These are phyloP conservation scores for Ophiostoma himal-ulmi DNA, from an alignment of 2,329 filamentous ascomycete species.

Conservation along the genomic window DNA sequence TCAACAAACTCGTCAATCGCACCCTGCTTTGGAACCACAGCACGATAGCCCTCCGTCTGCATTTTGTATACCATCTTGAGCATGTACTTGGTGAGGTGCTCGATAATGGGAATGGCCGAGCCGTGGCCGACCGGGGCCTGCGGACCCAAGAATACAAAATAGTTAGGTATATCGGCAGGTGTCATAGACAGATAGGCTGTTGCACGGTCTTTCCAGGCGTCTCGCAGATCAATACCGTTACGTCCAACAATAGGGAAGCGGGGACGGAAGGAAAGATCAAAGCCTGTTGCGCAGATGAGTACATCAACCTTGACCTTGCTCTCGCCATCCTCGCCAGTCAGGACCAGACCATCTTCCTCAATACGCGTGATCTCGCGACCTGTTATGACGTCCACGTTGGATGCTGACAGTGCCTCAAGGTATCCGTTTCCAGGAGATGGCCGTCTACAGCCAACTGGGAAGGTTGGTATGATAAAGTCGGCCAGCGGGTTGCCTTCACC, in stretches of 20 bases:
- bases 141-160: constrained; percentile 28
- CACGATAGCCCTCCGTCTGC: constrained; percentile 32
- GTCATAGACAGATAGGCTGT: constrained; percentile 25
- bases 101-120: constrained; percentile 28
- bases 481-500: constrained; percentile 21
- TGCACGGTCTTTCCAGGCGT: constrained; percentile 26
- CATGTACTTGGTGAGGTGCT: constrained; percentile 32
- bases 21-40: constrained; percentile 23
- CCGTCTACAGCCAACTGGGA: constrained; percentile 39
- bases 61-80: constrained; percentile 28
- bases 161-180: constrained; percentile 24
- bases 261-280: constrained; percentile 31
- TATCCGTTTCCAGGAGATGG: constrained; percentile 41
- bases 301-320: constrained; percentile 30
- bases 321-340: constrained; percentile 26
- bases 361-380: constrained; percentile 36
- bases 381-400: constrained; percentile 41
- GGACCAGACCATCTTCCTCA: constrained; percentile 32
- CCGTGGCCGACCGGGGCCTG: constrained; percentile 27
- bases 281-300: constrained; percentile 38
- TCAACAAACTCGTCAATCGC: constrained; percentile 29
- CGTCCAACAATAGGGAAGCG: constrained; percentile 32
- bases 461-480: constrained; percentile 20
- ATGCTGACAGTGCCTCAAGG: constrained; percentile 38
- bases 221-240: constrained; percentile 19